Evolutionary conservation across 257 asterid species (phyloP).

Genomic region (Fraxinus cuspidata): DNA sequence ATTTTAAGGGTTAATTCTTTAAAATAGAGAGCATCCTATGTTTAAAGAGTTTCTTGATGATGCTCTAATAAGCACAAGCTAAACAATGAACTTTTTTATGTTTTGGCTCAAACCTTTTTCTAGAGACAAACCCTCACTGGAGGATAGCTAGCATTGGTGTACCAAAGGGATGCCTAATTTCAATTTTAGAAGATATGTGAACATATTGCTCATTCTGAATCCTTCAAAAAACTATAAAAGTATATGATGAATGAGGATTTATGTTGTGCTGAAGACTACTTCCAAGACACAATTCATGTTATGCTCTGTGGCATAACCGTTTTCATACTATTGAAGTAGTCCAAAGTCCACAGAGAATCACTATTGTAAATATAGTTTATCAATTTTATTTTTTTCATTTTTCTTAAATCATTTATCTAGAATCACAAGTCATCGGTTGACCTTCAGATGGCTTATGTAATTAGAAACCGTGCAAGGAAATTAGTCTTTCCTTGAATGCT

Average conservation of each 20-base stretch:
- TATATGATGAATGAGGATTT: background rate
- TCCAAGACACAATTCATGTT: background rate
- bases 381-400: background rate
- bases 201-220: background rate
- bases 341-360: background rate
- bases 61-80: background rate
- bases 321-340: background rate
- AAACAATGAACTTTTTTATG: background rate
- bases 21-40: no score
- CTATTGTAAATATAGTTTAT: background rate
- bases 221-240: background rate
- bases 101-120: background rate
- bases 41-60: no score
- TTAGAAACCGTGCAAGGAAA: background rate
- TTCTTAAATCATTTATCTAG: background rate
- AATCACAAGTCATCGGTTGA: background rate
- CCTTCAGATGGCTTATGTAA: background rate
- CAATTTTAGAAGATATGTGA: background rate
- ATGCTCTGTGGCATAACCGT: background rate
- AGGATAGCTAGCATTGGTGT: background rate
- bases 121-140: background rate
- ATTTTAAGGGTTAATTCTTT: no score
- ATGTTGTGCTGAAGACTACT: background rate
- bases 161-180: background rate
- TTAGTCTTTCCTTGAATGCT: background rate